Base-by-base conservation (phyloP, 352 stramenopile species). In the Blastocystis sp. region DNA sequence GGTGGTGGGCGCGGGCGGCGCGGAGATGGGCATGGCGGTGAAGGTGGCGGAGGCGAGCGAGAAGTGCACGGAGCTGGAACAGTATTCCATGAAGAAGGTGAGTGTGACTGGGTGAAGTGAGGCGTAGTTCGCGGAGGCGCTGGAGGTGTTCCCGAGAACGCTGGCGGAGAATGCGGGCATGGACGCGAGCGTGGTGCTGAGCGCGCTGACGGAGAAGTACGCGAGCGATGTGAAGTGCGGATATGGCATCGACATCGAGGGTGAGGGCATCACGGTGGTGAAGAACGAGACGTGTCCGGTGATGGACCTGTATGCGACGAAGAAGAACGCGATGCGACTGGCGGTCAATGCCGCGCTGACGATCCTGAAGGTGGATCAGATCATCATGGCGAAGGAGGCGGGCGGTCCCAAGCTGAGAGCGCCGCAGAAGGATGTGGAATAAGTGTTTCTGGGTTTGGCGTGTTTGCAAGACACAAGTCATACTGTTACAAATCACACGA, bases 361-460 rank as follows among this genome's bases (percentile, higher is more conserved):
- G 63, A 95, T 99, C 81, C 92, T 99, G 43, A 95, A 96, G 91
- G 96, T 99, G 45, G 97, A 99, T 93, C 96, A 99, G 92, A 98
- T 99, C 91, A 99, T 99, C 93, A 99, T 99, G 97, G 92, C 93
- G 88, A 98, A 98, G 92, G 91, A 94, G 62, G 95, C 95, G 54
- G 95, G 95, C 45, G 95, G 95, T 57, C 95, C 95, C 34, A 98
- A 98, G 93, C 94, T 94, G 68, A 93, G 88, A 4, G 80, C 66
- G 34, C 78, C 87, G 28, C 87, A 89, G 79, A 78, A 84, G 38
- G 70, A 82, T 84, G 70, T 87, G 64, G 78, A 88, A 45, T 81
- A 81, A 57, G 48, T 17, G 6, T 7, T 57, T 14, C 6, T 57
- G 71, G 48, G 71, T 40, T 61, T 57, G 48, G 48, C 6, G 48